phyloP scores from a whole-genome alignment of 1,139 yeast genomes.

The Debaryomyces udenii region DNA sequence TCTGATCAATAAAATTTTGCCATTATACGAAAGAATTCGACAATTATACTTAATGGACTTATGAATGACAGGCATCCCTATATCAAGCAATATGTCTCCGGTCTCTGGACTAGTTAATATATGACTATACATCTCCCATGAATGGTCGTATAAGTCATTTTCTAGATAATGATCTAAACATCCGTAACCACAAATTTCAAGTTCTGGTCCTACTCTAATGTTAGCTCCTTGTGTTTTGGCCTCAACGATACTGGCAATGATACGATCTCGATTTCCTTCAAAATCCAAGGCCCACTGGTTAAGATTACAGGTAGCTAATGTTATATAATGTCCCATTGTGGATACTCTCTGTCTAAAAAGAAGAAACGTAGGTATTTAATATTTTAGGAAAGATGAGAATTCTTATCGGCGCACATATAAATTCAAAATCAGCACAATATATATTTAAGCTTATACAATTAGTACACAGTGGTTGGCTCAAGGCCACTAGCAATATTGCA shows the following conservation, averaged over 20 bases:
- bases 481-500: constrained; percentile 84
- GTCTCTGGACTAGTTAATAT: constrained; percentile 69
- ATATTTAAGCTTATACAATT: constrained; percentile 4
- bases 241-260: constrained; percentile 71
- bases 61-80: constrained; percentile 93
- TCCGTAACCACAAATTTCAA: constrained; percentile 93
- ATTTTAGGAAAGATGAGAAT: constrained; percentile 1
- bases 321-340: constrained; percentile 57
- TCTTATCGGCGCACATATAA: constrained; percentile 5
- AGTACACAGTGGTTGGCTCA: constrained; percentile 53
- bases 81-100: constrained; percentile 76
- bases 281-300: constrained; percentile 99
- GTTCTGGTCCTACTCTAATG: constrained; percentile 94
- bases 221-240: constrained; percentile 80
- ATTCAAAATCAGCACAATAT: neutral
- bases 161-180: constrained; percentile 95
- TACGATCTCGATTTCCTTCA: constrained; percentile 94
- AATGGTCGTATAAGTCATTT: constrained; percentile 82
- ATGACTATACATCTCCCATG: constrained; percentile 91
- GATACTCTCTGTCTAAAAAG: neutral
- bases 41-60: constrained; percentile 90
- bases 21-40: constrained; percentile 78
- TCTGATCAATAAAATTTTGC: constrained; percentile 77
- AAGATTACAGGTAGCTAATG: constrained; percentile 67
- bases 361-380: neutral